A percentile compares a stretch with the other conserved stretches of the same genome.
Evolutionary conservation across 1,284 basidiomycete genomes (phyloP).

Genomic region (Papiliotrema flavescens): DNA sequence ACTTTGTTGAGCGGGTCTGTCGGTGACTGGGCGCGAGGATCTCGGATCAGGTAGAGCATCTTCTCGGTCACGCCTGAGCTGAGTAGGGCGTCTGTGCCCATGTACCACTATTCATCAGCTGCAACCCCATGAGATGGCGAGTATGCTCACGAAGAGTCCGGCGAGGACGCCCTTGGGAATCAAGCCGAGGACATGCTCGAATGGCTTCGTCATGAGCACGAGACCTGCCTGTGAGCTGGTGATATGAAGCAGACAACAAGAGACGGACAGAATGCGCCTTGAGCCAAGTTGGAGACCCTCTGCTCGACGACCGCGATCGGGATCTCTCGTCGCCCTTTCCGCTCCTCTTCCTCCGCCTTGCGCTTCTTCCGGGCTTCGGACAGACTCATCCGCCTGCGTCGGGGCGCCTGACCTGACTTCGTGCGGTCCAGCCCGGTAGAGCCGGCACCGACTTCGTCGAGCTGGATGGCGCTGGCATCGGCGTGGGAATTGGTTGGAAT

Average conservation of each 20-base stretch:
- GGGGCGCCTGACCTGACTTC: not conserved
- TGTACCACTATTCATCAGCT: conserved; percentile 63
- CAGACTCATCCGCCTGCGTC: not conserved
- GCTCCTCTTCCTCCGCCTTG: conserved; percentile 2
- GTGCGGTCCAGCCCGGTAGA: not conserved
- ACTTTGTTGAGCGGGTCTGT: conserved; percentile 71
- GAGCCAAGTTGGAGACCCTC: conserved; percentile 78
- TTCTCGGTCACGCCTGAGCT: conserved; percentile 81
- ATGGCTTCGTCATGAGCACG: conserved; percentile 73
- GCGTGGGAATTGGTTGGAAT: not conserved
- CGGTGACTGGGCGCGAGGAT: conserved; percentile 60
- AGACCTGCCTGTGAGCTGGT: conserved; percentile 31
- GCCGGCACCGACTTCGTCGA: conserved; percentile 11
- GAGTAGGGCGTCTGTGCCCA: conserved; percentile 78
- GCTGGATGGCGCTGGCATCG: conserved; percentile 5
- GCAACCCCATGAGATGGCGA: not conserved
- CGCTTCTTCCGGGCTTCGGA: conserved; percentile 2
- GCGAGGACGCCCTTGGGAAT: conserved; percentile 63
- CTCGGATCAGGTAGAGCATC: conserved; percentile 75
- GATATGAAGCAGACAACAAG: not conserved
- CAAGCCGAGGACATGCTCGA: conserved; percentile 70
- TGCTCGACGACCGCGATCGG: conserved; percentile 82
- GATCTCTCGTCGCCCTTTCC: conserved; percentile 54
- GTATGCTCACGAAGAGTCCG: conserved; percentile 53
- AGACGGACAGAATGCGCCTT: conserved; percentile 70